Conservation (phyloP, 345 rosid species). For the Acer campestre region DNA sequence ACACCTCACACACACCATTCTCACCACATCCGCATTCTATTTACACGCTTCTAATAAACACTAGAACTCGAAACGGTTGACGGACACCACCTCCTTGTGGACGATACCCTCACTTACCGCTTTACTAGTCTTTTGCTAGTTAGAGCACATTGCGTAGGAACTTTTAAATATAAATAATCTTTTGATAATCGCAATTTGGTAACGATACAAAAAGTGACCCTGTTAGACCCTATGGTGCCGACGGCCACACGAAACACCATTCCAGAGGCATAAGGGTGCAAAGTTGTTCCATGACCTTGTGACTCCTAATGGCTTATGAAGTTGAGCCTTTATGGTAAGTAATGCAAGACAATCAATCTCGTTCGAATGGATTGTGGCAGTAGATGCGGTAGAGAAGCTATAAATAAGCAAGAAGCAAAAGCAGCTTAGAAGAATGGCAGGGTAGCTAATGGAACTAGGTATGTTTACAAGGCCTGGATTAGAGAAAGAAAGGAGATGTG, state of each 20-base stretch:
- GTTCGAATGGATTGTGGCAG: not conserved
- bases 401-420: not conserved
- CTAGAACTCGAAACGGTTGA: too few species aligned
- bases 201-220: too few species aligned
- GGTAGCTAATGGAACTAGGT: not conserved
- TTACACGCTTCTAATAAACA: too few species aligned
- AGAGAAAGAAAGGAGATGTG: not conserved
- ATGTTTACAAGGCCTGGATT: not conserved
- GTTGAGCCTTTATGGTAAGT: not conserved
- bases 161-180: too few species aligned
- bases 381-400: not conserved
- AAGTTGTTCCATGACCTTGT: conserved; percentile 5
- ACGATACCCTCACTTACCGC: too few species aligned
- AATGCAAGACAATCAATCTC: conserved; percentile 6
- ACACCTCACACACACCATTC: too few species aligned
- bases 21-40: too few species aligned
- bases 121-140: too few species aligned
- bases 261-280: not conserved
- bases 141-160: too few species aligned
- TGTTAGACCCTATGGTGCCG: not conserved
- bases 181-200: too few species aligned
- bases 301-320: conserved; percentile 1
- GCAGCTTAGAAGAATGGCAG: not conserved
- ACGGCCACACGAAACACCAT: not conserved
- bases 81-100: too few species aligned